Percentiles rank a stretch among this genome's conserved stretches.
Conservation (phyloP, 2,329 filamentous ascomycete genomes). For the Pseudogymnoascus sp. region DNA sequence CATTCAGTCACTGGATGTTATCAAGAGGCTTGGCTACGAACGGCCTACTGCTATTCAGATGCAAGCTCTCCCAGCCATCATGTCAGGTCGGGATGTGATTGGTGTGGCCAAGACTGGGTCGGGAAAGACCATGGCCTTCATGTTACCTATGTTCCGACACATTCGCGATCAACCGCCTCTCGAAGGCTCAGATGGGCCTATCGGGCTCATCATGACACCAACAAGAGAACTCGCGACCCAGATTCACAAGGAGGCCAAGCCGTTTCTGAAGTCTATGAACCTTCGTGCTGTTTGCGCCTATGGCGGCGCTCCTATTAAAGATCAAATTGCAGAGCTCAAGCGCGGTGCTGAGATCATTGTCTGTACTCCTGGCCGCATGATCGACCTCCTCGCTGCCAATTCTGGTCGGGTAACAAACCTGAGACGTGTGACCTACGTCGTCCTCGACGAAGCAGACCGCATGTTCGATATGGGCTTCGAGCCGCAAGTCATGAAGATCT, state of each 20-base stretch:
- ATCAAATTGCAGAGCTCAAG: conserved; percentile 95
- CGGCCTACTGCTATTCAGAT: conserved; percentile 90
- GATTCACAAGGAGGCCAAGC: conserved; percentile 90
- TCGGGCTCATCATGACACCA: conserved; percentile 85
- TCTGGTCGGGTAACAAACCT: conserved; percentile 91
- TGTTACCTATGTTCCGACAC: conserved; percentile 95
- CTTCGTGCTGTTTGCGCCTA: conserved; percentile 88
- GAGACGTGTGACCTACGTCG: conserved; percentile 81
- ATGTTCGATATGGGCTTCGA: conserved; percentile 99
- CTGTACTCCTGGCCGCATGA: conserved; percentile 90
- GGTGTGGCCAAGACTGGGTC: conserved; percentile 97
- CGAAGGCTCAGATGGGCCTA: conserved; percentile 76
- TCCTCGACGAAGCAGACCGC: conserved; percentile 92
- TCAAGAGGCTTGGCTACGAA: conserved; percentile 74
- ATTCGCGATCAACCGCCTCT: conserved; percentile 87
- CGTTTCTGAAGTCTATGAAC: conserved; percentile 80
- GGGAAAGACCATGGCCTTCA: conserved; percentile 92
- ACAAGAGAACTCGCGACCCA: conserved; percentile 91
- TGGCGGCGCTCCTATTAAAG: conserved; percentile 90
- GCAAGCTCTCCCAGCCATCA: conserved; percentile 88
- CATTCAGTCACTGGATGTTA: conserved; percentile 77
- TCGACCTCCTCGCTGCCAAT: conserved; percentile 89
- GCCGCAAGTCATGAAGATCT: conserved; percentile 94
- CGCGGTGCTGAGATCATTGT: conserved; percentile 92
- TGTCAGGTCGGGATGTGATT: conserved; percentile 93